phyloP scores from a whole-genome alignment of 2,329 filamentous ascomycete genomes.

The Scedosporium aurantiacum region DNA sequence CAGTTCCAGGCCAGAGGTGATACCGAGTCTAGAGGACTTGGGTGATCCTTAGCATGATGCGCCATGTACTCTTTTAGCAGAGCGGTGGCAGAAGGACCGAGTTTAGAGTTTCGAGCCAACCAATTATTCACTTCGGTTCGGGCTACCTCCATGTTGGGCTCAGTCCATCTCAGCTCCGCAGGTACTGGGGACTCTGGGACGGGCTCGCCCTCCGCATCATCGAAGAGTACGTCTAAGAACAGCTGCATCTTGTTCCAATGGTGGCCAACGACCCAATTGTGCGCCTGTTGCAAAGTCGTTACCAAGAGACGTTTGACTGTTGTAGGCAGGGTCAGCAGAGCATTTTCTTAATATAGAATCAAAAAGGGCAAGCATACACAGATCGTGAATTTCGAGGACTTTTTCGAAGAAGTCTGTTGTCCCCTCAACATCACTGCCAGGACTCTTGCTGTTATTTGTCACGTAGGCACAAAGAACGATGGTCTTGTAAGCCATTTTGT shows the following conservation, averaged over 20 bases:
- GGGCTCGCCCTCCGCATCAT: conserved; percentile 34
- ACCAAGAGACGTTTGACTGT: conserved; percentile 56
- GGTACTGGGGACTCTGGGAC: conserved; percentile 22
- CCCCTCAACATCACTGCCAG: conserved; percentile 49
- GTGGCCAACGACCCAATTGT: conserved; percentile 60
- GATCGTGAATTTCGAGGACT: conserved; percentile 44
- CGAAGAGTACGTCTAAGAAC: conserved; percentile 55
- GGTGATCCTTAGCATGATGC: conserved; percentile 35
- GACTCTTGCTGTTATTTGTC: conserved; percentile 47
- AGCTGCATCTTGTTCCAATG: conserved; percentile 61
- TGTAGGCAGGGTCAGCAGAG: conserved; percentile 12
- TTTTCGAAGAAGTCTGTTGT: not conserved
- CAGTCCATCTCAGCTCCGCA: conserved; percentile 42
- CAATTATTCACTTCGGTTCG: conserved; percentile 51
- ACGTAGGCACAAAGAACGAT: conserved; percentile 57
- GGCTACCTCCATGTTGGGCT: conserved; percentile 41
- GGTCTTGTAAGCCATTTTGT: conserved; percentile 55
- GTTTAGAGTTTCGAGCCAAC: conserved; percentile 48
- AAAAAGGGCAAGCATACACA: conserved; percentile 32
- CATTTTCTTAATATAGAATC: not conserved
- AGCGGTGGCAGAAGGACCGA: conserved; percentile 43
- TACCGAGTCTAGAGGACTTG: conserved; percentile 37
- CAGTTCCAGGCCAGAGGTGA: conserved; percentile 46
- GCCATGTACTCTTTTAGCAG: conserved; percentile 45
- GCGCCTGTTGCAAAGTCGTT: conserved; percentile 53